Conservation (phyloP, 441 rosid species). For the Hura crepitans region DNA sequence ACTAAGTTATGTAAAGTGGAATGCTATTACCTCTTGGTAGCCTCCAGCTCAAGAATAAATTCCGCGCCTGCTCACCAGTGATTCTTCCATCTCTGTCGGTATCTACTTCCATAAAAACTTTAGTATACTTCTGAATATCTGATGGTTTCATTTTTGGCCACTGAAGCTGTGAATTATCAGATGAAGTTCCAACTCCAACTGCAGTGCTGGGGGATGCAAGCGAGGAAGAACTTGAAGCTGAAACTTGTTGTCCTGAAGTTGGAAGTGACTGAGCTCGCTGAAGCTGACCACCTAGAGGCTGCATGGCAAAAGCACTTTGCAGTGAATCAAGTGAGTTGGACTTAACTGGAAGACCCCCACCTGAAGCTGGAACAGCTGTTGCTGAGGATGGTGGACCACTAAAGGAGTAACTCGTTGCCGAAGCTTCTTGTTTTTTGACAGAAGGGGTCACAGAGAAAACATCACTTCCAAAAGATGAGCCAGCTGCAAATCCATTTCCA, state of each 20-base stretch:
- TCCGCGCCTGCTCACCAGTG: conserved; percentile 87
- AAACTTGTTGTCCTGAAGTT: conserved; percentile 44
- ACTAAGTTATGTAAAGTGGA: conserved; percentile 6
- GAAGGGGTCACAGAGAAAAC: conserved; percentile 49
- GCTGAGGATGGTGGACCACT: conserved; percentile 39
- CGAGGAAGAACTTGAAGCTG: conserved; percentile 48
- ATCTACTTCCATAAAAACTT: conserved; percentile 90
- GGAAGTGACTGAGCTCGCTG: conserved; percentile 46
- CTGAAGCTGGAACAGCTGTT: conserved; percentile 44
- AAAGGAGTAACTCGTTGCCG: conserved; percentile 39
- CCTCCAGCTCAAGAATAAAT: conserved; percentile 92
- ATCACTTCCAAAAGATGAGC: conserved; percentile 51
- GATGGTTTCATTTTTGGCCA: conserved; percentile 93
- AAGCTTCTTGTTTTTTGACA: conserved; percentile 46
- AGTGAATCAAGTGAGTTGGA: conserved; percentile 62
- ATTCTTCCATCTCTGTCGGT: conserved; percentile 90
- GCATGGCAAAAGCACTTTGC: conserved; percentile 59
- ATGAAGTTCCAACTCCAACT: conserved; percentile 50
- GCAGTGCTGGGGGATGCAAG: conserved; percentile 45
- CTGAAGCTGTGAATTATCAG: conserved; percentile 48
- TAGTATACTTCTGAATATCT: conserved; percentile 79
- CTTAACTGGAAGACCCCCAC: conserved; percentile 45
- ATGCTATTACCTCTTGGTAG: conserved; percentile 75
- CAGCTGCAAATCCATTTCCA: conserved; percentile 55
- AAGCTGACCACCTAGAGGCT: conserved; percentile 54